Evolutionary conservation across 192 early-diverging fungal genomes (phyloP), one percentile per base, ranked within the genome.

Genomic region (Phlyctochytrium arcticum): DNA sequence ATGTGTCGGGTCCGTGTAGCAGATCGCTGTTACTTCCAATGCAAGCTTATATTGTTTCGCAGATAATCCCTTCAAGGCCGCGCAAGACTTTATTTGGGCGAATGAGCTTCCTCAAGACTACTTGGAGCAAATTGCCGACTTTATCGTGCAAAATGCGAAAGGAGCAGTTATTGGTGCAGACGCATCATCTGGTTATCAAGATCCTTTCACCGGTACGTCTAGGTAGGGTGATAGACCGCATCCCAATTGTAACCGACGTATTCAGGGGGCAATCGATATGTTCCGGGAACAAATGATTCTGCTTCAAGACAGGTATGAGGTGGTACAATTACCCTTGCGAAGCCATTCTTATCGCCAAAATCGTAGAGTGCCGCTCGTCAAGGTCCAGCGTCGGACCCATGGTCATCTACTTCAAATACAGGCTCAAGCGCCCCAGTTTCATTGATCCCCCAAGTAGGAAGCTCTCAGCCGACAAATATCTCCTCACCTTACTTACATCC

Each of bases 61-160:
- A 90, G 94, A 97, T 50, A 98, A 99, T 74, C 93, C 94, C 1
- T 99, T 91, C 74, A 65, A 77, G 37, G 92, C 92, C 1, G 98
- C 98, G 5, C 95, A 98, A 70, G 72, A 85, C 26, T 99, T 99
- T 63, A 81, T 99, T 30, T 74, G 82, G 65, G 71, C 77, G 26
- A 73, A 99, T 58, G 86, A 93, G 51, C 78, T 99, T 1, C 68
- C 86, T 19, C 88, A 90, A 72, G 87, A 78, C 6, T 95, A 88
- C 59, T 68, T 98, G 65, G 98, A 99, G 51, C 87, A 94, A 60
- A 88, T 99, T 35, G 98, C 89, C 5, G 81, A 93, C 59, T 99
- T 99, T 72, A 96, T 99, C 37, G 86, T 80, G 6, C 82, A 84
- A 47, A 99, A 98, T 70, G 77, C 94, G 6, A 74, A 83, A 7